phyloP scores from a whole-genome alignment of 116 monocot species.

The Cymodocea nodosa region DNA sequence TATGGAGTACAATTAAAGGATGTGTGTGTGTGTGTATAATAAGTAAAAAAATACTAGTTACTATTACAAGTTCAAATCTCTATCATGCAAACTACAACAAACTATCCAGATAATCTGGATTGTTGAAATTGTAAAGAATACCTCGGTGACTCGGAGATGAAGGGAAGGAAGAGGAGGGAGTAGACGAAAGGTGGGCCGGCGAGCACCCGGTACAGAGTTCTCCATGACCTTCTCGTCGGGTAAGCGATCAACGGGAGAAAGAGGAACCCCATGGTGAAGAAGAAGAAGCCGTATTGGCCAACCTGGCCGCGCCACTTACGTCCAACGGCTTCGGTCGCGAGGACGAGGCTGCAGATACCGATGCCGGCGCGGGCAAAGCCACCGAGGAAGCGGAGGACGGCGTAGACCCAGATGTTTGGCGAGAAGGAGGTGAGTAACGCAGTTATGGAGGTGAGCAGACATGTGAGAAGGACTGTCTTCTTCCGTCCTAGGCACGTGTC shows the following conservation, averaged over 20 bases:
- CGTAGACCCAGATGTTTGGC: constrained; percentile 38
- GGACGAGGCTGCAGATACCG: constrained; percentile 47
- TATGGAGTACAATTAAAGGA: too few relatives aligned
- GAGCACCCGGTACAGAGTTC: constrained; percentile 13
- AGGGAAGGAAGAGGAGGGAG: constrained; percentile 28
- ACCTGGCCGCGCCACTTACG: constrained; percentile 56
- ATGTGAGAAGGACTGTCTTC: constrained; percentile 47
- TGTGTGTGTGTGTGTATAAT: too few relatives aligned
- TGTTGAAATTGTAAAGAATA: background rate
- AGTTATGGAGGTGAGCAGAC: constrained; percentile 34
- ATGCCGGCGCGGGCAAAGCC: constrained; percentile 32
- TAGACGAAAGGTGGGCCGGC: constrained; percentile 14
- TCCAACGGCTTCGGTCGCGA: constrained; percentile 58
- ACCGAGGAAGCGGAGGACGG: constrained; percentile 17
- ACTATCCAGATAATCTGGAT: too few relatives aligned
- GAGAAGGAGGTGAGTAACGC: constrained; percentile 26
- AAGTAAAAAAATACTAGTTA: too few relatives aligned
- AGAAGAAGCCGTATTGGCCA: constrained; percentile 71
- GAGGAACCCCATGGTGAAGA: constrained; percentile 65
- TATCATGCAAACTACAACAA: too few relatives aligned
- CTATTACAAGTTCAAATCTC: too few relatives aligned
- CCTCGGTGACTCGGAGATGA: constrained; percentile 56
- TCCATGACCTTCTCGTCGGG: constrained; percentile 13
- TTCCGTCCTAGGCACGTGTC: constrained; percentile 36
- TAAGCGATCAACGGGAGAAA: constrained; percentile 17